A percentile compares a stretch with the other conserved stretches of the same genome.
Conservation (phyloP, 208 protist genomes). For the Porcisia hertigi region DNA sequence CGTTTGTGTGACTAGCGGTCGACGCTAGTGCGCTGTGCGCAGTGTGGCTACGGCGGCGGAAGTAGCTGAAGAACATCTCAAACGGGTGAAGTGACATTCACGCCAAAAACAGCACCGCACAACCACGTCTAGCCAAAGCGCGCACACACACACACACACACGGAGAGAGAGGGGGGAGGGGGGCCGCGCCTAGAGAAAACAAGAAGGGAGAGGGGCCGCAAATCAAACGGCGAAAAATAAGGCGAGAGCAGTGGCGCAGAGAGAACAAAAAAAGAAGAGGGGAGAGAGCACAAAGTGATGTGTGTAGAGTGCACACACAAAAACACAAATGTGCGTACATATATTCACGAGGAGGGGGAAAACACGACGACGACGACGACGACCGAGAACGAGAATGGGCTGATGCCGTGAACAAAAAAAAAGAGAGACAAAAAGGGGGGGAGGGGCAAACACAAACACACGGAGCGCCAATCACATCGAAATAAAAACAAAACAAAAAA, state of each 20-base stretch:
- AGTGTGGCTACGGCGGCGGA: conserved; percentile 5
- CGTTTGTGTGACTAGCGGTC: neutral
- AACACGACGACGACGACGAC: no score
- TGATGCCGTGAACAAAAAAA: no score
- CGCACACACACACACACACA: neutral
- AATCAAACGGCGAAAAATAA: neutral
- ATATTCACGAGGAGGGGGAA: no score
- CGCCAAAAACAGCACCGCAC: neutral
- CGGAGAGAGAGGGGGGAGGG: neutral
- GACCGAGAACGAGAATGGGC: no score
- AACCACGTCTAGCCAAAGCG: neutral
- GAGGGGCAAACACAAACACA: neutral
- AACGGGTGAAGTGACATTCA: neutral
- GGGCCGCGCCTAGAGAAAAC: neutral
- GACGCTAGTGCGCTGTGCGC: conserved; percentile 3
- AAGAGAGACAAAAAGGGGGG: no score
- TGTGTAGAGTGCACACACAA: neutral
- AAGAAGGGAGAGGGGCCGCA: neutral
- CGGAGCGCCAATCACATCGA: neutral
- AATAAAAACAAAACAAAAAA: neutral
- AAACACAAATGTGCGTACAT: neutral
- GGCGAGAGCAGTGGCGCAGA: conserved; percentile 1
- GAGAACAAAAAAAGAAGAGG: conserved; percentile 7
- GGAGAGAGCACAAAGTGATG: neutral
- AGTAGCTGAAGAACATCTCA: conserved; percentile 28